Evolutionary conservation across 495 filamentous ascomycete species (phyloP), one percentile per base, ranked within the genome.

Genomic region (Hyaloscypha variabilis): DNA sequence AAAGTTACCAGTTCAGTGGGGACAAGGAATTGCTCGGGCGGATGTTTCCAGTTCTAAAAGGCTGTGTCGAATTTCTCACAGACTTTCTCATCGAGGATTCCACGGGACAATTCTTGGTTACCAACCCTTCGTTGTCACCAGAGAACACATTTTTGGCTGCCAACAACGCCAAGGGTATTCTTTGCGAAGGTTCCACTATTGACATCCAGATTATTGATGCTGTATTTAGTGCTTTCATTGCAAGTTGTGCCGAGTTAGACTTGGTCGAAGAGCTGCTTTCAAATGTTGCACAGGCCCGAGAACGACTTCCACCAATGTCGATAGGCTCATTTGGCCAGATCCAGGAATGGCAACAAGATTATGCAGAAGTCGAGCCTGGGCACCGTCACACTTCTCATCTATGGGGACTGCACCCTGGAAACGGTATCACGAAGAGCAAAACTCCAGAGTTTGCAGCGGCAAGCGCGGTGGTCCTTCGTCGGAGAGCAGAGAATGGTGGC

Each of bases 321-420:
- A 69, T 74, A 52, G 77, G 78, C 36, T 66, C 74, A 19, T 73
- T 65, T 13, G 81, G 82, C 0, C 77, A 80, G 58, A 74, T 83
- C 19, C 78, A 81, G 52, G 82, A 84, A 72, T 83, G 82, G 82
- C 70, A 73, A 21, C 25, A 68, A 28, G 82, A 84, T 57, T 82
- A 81, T 29, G 68, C 56, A 23, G 81, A 83, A 67, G 66, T 74
- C 5, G 81, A 83, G 39, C 77, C 78, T 1, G 81, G 78, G 31
- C 82, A 84, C 64, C 72, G 81, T n/a, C 82, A 83, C 59, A 76
- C 80, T 17, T 81, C 79, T 24, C 79, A 81, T 59, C 73, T 83
- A 8, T 83, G 75, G 77, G 78, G 75, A 1, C 72, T 84, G 14
- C 75, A 69, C 64, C 76, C 76, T 0, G 72, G 76, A 2, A 67